Conservation (phyloP, 2,329 filamentous ascomycete genomes). For the Penicillium sp. region DNA sequence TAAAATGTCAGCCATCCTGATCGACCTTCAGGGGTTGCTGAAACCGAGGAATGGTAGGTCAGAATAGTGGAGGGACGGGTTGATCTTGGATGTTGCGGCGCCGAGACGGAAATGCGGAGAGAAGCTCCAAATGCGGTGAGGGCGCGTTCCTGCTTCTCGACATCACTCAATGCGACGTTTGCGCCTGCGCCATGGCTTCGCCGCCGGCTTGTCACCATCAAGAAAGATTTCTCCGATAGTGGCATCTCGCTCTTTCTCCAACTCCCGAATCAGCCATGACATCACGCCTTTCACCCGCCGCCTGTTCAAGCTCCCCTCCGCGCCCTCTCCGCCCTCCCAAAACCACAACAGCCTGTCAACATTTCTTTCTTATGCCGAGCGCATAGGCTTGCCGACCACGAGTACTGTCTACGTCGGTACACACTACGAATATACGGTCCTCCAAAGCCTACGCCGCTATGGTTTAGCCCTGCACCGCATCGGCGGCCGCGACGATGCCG, state of each 20-base stretch:
- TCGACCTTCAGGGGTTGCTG: background rate
- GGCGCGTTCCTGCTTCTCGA: conserved; percentile 6
- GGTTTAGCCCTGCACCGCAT: conserved; percentile 44
- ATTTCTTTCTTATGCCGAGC: conserved; percentile 43
- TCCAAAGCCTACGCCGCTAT: conserved; percentile 38
- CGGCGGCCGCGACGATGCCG: conserved; percentile 47
- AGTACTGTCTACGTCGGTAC: conserved; percentile 47
- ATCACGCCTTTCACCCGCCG: conserved; percentile 34
- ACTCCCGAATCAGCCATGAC: conserved; percentile 8
- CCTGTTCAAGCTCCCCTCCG: conserved; percentile 37
- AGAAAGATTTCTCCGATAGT: background rate
- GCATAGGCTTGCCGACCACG: conserved; percentile 34
- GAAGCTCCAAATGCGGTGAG: conserved; percentile 26
- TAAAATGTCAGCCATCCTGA: conserved; percentile 47
- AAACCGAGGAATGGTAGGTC: too few species aligned
- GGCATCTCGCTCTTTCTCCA: conserved; percentile 13
- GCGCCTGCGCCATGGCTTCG: conserved; percentile 15
- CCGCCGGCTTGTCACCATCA: conserved; percentile 4
- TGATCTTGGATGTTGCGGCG: too few species aligned
- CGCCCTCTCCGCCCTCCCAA: conserved; percentile 34
- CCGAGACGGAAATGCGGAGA: conserved; percentile 23
- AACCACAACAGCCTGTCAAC: conserved; percentile 39
- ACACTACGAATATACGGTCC: conserved; percentile 48
- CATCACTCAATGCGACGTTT: conserved; percentile 21
- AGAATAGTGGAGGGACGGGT: too few species aligned